Conservation (phyloP, 371 early-diverging fungal genomes). For the Zopfochytrium polystomum region DNA sequence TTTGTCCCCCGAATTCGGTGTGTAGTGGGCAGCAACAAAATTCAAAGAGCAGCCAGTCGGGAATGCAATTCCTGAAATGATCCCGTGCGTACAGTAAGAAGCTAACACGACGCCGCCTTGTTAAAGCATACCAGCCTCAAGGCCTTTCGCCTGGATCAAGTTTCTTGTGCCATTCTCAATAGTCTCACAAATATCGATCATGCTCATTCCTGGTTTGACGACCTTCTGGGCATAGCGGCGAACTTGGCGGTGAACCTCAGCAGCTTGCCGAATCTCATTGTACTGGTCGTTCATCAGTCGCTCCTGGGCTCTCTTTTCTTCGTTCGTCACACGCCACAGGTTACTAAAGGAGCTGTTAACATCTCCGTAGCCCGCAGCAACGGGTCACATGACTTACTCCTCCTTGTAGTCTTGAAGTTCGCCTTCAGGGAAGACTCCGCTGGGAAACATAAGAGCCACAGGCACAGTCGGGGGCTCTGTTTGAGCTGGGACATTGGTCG, state of each 20-base stretch:
- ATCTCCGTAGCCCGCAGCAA: neutral
- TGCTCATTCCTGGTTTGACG: constrained; percentile 95
- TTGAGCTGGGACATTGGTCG: constrained; percentile 23
- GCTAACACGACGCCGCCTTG: neutral
- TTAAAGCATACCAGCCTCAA: constrained; percentile 59
- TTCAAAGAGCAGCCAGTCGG: constrained; percentile 99
- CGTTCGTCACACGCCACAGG: constrained; percentile 44
- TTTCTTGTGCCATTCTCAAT: constrained; percentile 95
- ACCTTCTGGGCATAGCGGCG: constrained; percentile 77
- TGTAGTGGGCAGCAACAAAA: constrained; percentile 99
- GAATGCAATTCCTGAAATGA: constrained; percentile 81
- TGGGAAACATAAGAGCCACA: constrained; percentile 40
- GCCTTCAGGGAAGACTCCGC: constrained; percentile 41
- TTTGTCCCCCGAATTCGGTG: constrained; percentile 96
- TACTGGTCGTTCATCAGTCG: constrained; percentile 36
- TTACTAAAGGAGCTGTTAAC: constrained; percentile 27
- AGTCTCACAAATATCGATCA: constrained; percentile 89
- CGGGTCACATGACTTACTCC: constrained; percentile 28
- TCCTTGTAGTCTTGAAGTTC: constrained; percentile 46
- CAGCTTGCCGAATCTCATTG: constrained; percentile 83
- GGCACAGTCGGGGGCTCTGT: constrained; percentile 51
- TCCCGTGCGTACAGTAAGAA: neutral
- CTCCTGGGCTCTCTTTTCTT: constrained; percentile 48
- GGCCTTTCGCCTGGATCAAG: constrained; percentile 85
- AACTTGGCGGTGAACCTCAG: constrained; percentile 86